phyloP scores from a whole-genome alignment of 768 basidiomycete species.

The Gyrodon lividus region DNA sequence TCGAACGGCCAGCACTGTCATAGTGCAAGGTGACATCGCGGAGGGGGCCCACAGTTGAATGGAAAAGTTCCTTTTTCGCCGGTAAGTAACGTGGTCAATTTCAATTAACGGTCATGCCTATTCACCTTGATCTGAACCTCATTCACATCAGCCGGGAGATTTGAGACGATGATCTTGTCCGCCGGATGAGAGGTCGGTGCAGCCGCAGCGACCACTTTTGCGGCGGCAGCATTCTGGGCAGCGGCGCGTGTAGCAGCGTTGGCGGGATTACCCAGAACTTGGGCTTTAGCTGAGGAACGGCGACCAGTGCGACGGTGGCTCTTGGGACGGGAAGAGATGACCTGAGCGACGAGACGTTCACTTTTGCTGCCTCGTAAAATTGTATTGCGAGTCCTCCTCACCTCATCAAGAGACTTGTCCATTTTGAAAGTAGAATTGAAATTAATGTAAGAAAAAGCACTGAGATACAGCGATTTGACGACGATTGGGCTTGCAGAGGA shows the following conservation, averaged over 20 bases:
- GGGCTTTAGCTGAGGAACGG: constrained; percentile 48
- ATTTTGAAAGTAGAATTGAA: constrained; percentile 36
- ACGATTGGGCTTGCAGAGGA: constrained; percentile 1
- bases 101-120: constrained; percentile 4
- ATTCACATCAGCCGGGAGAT: constrained; percentile 90
- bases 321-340: constrained; percentile 64
- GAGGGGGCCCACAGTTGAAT: constrained; percentile 84
- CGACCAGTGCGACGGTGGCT: constrained; percentile 40
- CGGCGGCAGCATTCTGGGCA: constrained; percentile 40
- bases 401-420: constrained; percentile 86
- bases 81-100: not conserved
- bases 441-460: not conserved
- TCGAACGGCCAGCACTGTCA: constrained; percentile 82
- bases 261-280: constrained; percentile 58
- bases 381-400: constrained; percentile 36
- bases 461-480: not conserved
- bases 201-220: constrained; percentile 41
- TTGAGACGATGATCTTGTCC: constrained; percentile 95
- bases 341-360: constrained; percentile 41
- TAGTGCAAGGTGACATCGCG: constrained; percentile 83
- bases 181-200: constrained; percentile 42
- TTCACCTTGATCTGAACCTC: constrained; percentile 90
- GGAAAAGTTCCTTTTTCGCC: constrained; percentile 80
- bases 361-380: constrained; percentile 15
- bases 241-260: constrained; percentile 55